Base-by-base conservation (phyloP, 1,284 basidiomycete genomes). In the Moesziomyces sp. region DNA sequence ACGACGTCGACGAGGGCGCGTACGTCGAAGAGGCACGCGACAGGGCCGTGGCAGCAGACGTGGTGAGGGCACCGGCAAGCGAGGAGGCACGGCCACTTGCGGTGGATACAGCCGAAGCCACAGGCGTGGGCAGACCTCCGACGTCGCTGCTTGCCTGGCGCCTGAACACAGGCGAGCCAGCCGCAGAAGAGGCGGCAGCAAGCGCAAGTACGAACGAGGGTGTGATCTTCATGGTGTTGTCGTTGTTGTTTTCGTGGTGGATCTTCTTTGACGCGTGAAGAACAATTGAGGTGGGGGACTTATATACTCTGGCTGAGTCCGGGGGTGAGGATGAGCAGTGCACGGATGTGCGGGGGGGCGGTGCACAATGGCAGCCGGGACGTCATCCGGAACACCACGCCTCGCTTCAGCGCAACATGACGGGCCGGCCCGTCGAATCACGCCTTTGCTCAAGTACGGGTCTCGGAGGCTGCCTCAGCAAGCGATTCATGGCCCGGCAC, bases 181-280 rank as follows among this genome's bases (percentile, higher is more conserved):
- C 47, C n/a, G 56, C 64, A 40, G 54, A 60, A 35, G 64, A 53
- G 9, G 64, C 64, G 13, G 64, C 64, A 5, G 60, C 64, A 3
- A 73, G 53, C 8, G 60, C 57, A 21, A 73, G 64, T 7, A 67
- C 70, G 35, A 68, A 60, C 0, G 70, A 55, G 38, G 60, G 24
- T n/a, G 57, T 48, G 48, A 73, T 42, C 60, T 73, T 67, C 70
- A 73, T 73, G 40, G 23, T 60, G 58, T 11, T 49, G 21, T 5
- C 48, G 52, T n/a, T 24, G 14, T 14, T 8, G 21, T 21, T 21
- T 21, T 21, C 21, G 21, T 21, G 21, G 21, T 21, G 21, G 21
- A 21, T 21, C 21, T 21, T 21, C 21, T 21, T 21, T 21, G 21
- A 21, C 21, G 21, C 21, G 21, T 21, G 21, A 21, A 21, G 21